Conservation (phyloP, 495 filamentous ascomycete genomes). For the Choiromyces venosus region DNA sequence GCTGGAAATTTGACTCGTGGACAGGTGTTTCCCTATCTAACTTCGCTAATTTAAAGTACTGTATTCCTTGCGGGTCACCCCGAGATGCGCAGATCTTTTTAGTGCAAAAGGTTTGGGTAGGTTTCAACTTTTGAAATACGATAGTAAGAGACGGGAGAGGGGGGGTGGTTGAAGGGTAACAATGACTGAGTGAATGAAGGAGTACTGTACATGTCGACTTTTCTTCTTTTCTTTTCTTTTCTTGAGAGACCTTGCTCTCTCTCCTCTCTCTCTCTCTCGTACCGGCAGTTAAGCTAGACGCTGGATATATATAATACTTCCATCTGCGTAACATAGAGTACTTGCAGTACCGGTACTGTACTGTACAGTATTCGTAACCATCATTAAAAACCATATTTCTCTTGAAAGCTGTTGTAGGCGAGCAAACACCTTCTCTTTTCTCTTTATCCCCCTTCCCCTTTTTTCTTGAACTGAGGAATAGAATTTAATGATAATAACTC, state of each 20-base stretch:
- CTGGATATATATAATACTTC: neutral
- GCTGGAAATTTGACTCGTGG: neutral
- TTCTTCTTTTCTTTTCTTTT: neutral
- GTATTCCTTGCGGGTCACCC: slow-evolving; percentile 21
- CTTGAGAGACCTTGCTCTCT: neutral
- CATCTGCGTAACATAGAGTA: neutral
- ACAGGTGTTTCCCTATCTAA: slow-evolving; percentile 13
- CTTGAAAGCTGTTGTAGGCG: neutral
- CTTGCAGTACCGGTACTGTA: neutral
- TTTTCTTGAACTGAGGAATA: neutral
- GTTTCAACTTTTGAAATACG: neutral
- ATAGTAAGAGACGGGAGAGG: neutral
- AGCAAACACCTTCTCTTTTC: neutral
- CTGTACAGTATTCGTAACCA: neutral
- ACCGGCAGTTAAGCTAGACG: neutral
- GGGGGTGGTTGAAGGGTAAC: too few relatives aligned
- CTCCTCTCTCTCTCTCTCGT: too few relatives aligned
- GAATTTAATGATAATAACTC: neutral
- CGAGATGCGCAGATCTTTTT: slow-evolving; percentile 36
- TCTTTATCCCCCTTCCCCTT: neutral
- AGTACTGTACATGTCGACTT: neutral
- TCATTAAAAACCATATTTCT: neutral
- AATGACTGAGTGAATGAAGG: neutral
- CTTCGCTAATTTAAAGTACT: slow-evolving; percentile 38
- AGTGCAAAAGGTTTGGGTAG: slow-evolving; percentile 16